Evolutionary conservation across 164 flowering plant genomes (phyloP), one percentile per base, ranked within the genome.

Genomic region (Brasenia schreberi): DNA sequence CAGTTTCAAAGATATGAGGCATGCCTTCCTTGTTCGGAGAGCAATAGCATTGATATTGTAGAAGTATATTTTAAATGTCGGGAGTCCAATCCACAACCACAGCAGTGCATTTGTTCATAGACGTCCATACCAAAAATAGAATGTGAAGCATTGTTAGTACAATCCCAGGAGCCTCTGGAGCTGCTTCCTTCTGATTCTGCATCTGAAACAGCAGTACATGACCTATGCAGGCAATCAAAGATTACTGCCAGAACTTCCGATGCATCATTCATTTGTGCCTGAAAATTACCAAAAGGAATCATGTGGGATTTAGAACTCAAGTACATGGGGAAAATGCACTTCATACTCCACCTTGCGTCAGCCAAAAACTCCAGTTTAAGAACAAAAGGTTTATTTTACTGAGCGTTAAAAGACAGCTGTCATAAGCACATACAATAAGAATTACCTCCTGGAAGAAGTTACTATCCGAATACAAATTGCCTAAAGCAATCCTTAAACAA

Each of bases 221-320:
- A 79, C 39, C 62, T 77, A 72, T 95, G 97, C 69, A 95, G 92
- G 81, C 97, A 92, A 49, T 87, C 93, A 81, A 94, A 95, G 70
- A 95, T 81, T 19, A 89, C 99, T 39, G 72, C 95, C 75, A 95
- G 62, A 45, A 95, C 99, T 81, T 95, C 99, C 71, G 99, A 95
- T 68, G 99, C 99, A 82, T 95, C 99, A 81, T 95, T 95, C 99
- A 91, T 92, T 72, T 94, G 96, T 56, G 79, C 97, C 99, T 94
- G 89, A 64, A 23, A 71, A 64, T 60, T 60, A n/a, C 11, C 62
- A 45, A 45, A 45, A 45, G 12, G 12, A 12, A 45, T 45, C 12
- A 45, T 45, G 43, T 7, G 19, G 14, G n/a, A 58, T 44, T 16
- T 44, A 62, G 7, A 17, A 23, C 27, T 23, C 27, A 23, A 69